These are phyloP conservation scores for Epipyxis sp. DNA, from an alignment of 108 stramenopile genomes.

Conservation along the genomic window DNA sequence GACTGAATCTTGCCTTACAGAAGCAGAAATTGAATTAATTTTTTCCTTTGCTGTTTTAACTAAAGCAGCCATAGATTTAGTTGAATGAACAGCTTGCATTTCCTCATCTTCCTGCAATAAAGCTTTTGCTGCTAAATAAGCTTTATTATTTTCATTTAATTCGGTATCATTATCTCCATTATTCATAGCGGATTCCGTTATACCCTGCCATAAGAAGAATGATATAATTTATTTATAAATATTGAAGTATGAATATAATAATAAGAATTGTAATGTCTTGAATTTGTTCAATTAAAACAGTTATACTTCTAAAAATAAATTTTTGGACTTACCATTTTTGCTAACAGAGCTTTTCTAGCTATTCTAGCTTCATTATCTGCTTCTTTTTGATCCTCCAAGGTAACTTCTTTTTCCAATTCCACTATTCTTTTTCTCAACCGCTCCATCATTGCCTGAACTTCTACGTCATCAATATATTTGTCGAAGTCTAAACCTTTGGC, in stretches of 20 bases:
- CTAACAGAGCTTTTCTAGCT: conserved; percentile 34
- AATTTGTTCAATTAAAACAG: neutral
- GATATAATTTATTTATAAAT: no score
- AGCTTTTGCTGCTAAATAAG: conserved; percentile 14
- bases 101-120: conserved; percentile 18
- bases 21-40: conserved; percentile 1
- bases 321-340: conserved; percentile 30
- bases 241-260: no score
- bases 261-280: conserved; percentile 2
- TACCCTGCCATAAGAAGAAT: no score
- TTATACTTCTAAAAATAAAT: conserved; percentile 5
- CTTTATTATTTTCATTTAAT: neutral
- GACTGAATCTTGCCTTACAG: conserved; percentile 7
- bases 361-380: conserved; percentile 23
- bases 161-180: neutral
- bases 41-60: neutral
- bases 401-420: conserved; percentile 40
- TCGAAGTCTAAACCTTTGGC: conserved; percentile 71
- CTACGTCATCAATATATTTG: conserved; percentile 69
- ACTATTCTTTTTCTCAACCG: conserved; percentile 40
- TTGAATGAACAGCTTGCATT: conserved; percentile 18
- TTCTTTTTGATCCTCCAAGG: conserved; percentile 24
- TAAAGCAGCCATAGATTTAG: conserved; percentile 16
- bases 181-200: neutral
- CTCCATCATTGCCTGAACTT: conserved; percentile 59